Conservation (phyloP, 345 rosid genomes). For the Sapria himalayana region DNA sequence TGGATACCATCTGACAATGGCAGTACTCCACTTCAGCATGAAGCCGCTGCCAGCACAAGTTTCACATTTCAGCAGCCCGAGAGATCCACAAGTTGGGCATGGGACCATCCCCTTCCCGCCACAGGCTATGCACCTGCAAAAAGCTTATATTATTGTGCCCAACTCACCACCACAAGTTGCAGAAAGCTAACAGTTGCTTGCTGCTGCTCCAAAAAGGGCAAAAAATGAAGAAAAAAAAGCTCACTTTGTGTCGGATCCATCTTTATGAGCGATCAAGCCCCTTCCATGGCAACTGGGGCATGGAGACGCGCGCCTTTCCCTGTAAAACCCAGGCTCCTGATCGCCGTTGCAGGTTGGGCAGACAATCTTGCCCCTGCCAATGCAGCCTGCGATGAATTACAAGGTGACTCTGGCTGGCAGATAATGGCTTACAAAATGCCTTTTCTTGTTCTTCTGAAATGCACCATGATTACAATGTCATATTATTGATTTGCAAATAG, state of each 20-base stretch:
- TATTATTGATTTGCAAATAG: not conserved
- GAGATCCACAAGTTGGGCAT: constrained; percentile 65
- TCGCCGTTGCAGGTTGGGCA: constrained; percentile 57
- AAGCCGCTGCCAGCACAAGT: constrained; percentile 48
- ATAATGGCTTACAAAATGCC: too few species aligned
- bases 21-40: constrained; percentile 37
- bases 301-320: constrained; percentile 46
- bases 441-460: constrained; percentile 1
- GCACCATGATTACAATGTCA: constrained; percentile 1
- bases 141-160: too few species aligned
- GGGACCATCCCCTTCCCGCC: constrained; percentile 69
- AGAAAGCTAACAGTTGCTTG: too few species aligned
- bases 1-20: constrained; percentile 51
- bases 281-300: constrained; percentile 65
- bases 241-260: constrained; percentile 84
- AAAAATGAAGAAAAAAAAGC: constrained; percentile 8
- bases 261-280: constrained; percentile 84
- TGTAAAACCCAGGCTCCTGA: constrained; percentile 63
- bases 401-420: too few species aligned
- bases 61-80: constrained; percentile 57
- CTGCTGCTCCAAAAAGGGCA: too few species aligned
- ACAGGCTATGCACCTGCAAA: constrained; percentile 44
- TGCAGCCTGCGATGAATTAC: constrained; percentile 65
- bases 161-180: too few species aligned
- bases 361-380: constrained; percentile 41